Percentiles rank a stretch among this genome's conserved stretches.
Conservation (phyloP, 768 basidiomycete species). For the Mycena metata region DNA sequence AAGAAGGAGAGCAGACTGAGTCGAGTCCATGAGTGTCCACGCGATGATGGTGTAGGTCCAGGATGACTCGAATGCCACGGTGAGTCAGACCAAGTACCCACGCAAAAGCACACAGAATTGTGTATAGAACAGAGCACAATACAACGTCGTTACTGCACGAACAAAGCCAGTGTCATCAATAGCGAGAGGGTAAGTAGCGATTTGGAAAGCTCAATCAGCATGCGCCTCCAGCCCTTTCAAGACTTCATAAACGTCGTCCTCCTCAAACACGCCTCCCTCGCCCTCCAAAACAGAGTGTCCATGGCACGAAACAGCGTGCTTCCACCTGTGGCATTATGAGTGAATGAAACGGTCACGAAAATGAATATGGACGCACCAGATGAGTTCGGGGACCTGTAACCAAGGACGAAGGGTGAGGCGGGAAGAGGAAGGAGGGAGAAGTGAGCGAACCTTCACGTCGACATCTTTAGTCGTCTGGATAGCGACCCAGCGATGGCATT, state of each 20-base stretch:
- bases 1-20: not conserved
- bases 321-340: constrained; percentile 68
- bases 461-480: constrained; percentile 82
- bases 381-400: constrained; percentile 77
- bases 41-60: too few relatives aligned
- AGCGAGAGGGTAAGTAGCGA: not conserved
- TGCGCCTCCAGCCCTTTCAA: constrained; percentile 35
- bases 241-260: constrained; percentile 60
- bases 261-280: constrained; percentile 69
- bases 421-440: not conserved
- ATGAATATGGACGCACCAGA: constrained; percentile 69
- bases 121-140: too few relatives aligned
- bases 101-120: too few relatives aligned
- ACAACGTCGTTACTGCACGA: not conserved
- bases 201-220: not conserved
- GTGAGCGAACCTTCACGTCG: constrained; percentile 71
- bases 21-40: too few relatives aligned
- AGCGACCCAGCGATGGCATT: constrained; percentile 78
- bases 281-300: constrained; percentile 67
- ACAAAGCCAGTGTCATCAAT: not conserved
- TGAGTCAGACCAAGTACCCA: too few relatives aligned
- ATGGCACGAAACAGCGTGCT: constrained; percentile 86
- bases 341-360: not conserved
- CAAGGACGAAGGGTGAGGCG: not conserved
- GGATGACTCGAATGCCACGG: not conserved